Evolutionary conservation across 177 flowering plant genomes (phyloP), one percentile per base, ranked within the genome.

Genomic region (Telopea speciosissima): DNA sequence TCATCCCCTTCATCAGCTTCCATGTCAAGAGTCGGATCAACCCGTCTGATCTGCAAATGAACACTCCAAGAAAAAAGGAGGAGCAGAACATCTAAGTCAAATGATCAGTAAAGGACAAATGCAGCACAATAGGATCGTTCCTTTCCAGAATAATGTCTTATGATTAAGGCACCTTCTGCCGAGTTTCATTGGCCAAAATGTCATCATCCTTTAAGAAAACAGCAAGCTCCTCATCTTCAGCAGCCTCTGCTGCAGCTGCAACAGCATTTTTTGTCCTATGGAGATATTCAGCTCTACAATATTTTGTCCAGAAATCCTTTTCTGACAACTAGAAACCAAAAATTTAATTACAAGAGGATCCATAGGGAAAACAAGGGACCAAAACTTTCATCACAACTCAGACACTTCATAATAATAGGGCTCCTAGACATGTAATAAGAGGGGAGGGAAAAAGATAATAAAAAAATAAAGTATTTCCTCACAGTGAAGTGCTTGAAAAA

Each of bases 231-330:
- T 91, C 98, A 82, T 96, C 98, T 80, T 89, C 98, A 76, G 98
- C 99, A 75, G 98, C 99, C 84, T 93, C 99, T 44, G 99, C 99
- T 36, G 91, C 96, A 49, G 93, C 97, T 78, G 93, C 92, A 75
- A 82, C 72, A 68, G 80, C 71, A 79, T 90, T 93, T 83, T 81
- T 89, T 13, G 90, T 85, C 72, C 89, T 85, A 69, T 90, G 90
- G 65, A 93, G 93, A 79, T 84, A 91, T 79, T 90, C 95, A 67
- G 98, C 99, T 85, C 89, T 85, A 76, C 85, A 93, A 78, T 93
- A 96, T 76, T 96, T 96, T 49, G 82, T 87, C 98, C 99, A 96
- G 77, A 96, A 96, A 65, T 90, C 93, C 77, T 77, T 85, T 74
- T 93, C 93, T 59, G 93, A 68, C 97, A 91, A 89, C 99, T 96